A percentile compares a stretch with the other conserved stretches of the same genome.
Conservation (phyloP, 2,329 filamentous ascomycete species). For the Verticillium zaregamsianum region DNA sequence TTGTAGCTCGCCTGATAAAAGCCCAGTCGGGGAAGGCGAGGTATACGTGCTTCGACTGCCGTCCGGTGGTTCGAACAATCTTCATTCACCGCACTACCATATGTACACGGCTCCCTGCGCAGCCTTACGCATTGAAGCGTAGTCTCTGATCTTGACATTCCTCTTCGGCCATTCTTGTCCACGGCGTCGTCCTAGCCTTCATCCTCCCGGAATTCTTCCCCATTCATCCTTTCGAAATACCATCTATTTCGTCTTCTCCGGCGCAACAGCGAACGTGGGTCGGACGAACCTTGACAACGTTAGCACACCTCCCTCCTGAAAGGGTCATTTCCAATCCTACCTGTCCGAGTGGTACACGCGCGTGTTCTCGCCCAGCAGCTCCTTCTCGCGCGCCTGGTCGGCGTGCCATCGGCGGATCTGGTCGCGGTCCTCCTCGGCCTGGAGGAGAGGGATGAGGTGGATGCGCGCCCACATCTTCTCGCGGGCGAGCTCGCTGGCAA, state of each 20-base stretch:
- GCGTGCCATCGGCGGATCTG: conserved; percentile 83
- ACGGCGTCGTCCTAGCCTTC: neutral
- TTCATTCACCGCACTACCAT: neutral
- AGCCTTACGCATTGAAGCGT: neutral
- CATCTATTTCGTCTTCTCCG: conserved; percentile 39
- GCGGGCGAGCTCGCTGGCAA: conserved; percentile 78
- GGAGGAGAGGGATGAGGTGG: conserved; percentile 86
- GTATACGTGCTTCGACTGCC: neutral
- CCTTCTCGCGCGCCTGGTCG: conserved; percentile 85
- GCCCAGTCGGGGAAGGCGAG: neutral
- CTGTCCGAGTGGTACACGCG: conserved; percentile 86
- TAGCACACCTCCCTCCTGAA: neutral
- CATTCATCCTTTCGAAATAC: neutral
- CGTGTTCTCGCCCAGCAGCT: conserved; percentile 76
- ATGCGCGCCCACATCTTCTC: conserved; percentile 99
- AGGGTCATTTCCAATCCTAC: conserved; percentile 46
- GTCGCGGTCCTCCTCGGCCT: conserved; percentile 96
- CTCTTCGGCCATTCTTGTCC: neutral
- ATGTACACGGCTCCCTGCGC: neutral
- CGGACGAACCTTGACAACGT: conserved; percentile 62
- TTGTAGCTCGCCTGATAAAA: neutral
- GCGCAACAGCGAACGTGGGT: conserved; percentile 73
- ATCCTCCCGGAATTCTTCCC: neutral
- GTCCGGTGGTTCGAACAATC: neutral
- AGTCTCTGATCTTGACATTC: neutral